Evolutionary conservation across 2,329 filamentous ascomycete genomes (phyloP), one percentile per base, ranked within the genome.

Genomic region (Fusarium protoensiforme): DNA sequence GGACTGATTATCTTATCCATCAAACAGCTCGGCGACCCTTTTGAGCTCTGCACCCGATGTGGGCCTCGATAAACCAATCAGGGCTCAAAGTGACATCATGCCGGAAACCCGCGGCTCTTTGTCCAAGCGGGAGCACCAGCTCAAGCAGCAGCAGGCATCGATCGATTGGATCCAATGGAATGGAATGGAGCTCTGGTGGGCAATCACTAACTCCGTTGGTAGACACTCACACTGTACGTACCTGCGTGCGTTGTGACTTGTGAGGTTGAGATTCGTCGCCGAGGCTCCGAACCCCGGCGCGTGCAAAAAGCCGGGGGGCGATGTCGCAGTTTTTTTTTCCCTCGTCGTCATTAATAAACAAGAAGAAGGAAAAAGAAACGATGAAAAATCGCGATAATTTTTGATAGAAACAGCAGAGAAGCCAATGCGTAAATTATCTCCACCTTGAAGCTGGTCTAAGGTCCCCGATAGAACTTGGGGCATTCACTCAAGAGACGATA

Each of bases 101-200:
- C 64, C 76, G 73, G 71, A 67, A 78, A 78, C 60, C 43, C 59
- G 68, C 76, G 74, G 76, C 76, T 73, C 71, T 75, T 46, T 48
- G n/a, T 7, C 35, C 27, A 35, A 38, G 46, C 43, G 46, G 53
- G 62, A 60, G 35, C 20, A 66, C 43, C 65, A 60, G 35, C 20
- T 70, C 43, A 48, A 29, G 24, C 18, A 48, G 2, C 24, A 29
- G 43, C 24, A n/a, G 43, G 43, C 43, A 48, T 48, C 14, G 41
- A 48, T 48, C 14, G 41, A 46, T 46, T 46, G 41, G 41, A 18
- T 24, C 41, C 41, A 46, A 46, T 46, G 27, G 27, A 31, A 27
- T 24, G 22, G 22, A 46, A 46, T 46, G 27, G 27, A 51, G 39
- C 54, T 57, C 14, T 48, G 54, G 31, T n/a, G 48, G 65, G 61